phyloP scores from a whole-genome alignment of 73 alveolate species.

The Loxodes magnus region DNA sequence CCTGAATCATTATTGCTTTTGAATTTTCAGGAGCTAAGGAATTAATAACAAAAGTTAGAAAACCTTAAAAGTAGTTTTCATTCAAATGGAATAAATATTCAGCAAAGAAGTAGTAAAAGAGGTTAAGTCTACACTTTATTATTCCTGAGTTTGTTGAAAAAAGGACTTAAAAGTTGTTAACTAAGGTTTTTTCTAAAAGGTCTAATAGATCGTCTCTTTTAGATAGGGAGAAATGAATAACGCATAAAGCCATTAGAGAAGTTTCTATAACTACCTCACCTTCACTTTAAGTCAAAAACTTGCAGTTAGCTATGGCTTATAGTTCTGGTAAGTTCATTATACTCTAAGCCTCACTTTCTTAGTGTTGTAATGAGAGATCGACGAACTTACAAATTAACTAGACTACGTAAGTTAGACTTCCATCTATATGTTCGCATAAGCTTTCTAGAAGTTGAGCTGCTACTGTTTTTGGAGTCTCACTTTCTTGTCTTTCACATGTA shows the following conservation, averaged over 20 bases:
- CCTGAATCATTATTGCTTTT: constrained; percentile 2
- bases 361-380: constrained; percentile 12
- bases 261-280: neutral
- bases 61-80: neutral
- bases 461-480: constrained; percentile 24
- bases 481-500: constrained; percentile 45
- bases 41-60: neutral
- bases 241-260: constrained; percentile 1
- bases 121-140: neutral
- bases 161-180: neutral
- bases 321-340: neutral
- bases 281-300: no score
- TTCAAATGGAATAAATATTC: neutral
- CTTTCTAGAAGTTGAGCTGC: constrained; percentile 49
- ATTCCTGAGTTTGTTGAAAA: neutral
- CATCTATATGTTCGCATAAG: constrained; percentile 38
- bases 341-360: neutral
- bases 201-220: neutral
- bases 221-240: neutral
- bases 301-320: no score
- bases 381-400: constrained; percentile 24
- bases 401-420: constrained; percentile 21
- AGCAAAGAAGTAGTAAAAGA: neutral
- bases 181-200: neutral
- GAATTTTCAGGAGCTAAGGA: neutral